Evolutionary conservation across 148 eudicot genomes (phyloP), one percentile per base, ranked within the genome.

Genomic region (Polygonum maritimum): DNA sequence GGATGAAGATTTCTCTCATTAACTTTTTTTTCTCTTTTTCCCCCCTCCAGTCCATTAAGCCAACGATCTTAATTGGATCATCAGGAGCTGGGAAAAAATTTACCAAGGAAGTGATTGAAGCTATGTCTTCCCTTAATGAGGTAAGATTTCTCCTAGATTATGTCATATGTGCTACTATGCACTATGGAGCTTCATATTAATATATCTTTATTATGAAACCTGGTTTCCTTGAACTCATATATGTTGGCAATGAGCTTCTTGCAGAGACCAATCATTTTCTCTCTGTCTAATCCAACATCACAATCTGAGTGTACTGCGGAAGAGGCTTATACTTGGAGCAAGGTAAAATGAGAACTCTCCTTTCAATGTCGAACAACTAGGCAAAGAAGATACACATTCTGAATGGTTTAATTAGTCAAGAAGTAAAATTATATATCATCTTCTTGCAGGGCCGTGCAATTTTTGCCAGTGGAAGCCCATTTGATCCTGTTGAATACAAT

Each of bases 211-310:
- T 4, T 7, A 8, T 67, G 45, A 67, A 36, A 14, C 5, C 7
- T 63, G 63, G 40, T 69, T 69, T 69, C 12, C 72, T 35, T 35
- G 16, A 35, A 36, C 72, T 38, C 45, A 69, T 69, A 41, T 22
- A 33, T 69, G 49, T 72, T 35, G 35, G 21, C 15, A 78, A 48
- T 78, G 41, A 69, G 49, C 62, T 74, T 26, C 18, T 12, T 87
- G 89, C 94, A 96, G 99, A 92, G 82, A 85, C 99, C 99, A 22
- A 73, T 96, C 33, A 89, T 96, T 81, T 89, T 96, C 74, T 89
- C 99, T 44, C 88, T 96, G 62, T 96, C 99, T 73, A 96, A 96
- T 84, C 99, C 99, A 76, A 96, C 99, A 3, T 96, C 99, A n/a
- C 99, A 96, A 78, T 89, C 99, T 21, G 99, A 96, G 84, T 96